Evolutionary conservation across 192 early-diverging fungal genomes (phyloP).

Genomic region (Linderina pennispora): DNA sequence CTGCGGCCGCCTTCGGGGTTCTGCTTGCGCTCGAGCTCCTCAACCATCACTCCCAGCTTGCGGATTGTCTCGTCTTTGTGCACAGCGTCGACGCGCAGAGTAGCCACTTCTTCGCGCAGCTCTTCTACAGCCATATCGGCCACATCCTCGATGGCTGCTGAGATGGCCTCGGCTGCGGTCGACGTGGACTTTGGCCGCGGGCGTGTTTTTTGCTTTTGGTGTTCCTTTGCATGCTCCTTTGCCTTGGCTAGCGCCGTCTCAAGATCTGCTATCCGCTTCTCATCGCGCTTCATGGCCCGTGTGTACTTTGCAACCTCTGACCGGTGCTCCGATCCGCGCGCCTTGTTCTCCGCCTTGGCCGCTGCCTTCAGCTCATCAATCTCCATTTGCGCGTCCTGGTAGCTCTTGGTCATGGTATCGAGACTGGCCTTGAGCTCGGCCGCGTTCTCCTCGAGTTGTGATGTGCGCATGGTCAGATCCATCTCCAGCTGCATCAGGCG

Average conservation of each 20-base stretch:
- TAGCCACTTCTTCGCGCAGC: slow-evolving; percentile 29
- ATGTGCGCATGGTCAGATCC: slow-evolving; percentile 33
- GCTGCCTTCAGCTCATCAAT: slow-evolving; percentile 24
- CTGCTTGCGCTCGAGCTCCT: slow-evolving; percentile 43
- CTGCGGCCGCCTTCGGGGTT: slow-evolving; percentile 40
- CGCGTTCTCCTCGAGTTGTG: slow-evolving; percentile 41
- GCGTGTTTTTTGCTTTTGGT: slow-evolving; percentile 5
- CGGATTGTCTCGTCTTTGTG: slow-evolving; percentile 43
- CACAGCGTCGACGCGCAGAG: slow-evolving; percentile 31
- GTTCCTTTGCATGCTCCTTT: slow-evolving; percentile 15
- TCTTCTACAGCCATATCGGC: slow-evolving; percentile 30
- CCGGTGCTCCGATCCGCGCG: slow-evolving; percentile 13
- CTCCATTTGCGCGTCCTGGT: slow-evolving; percentile 7
- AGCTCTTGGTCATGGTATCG: slow-evolving; percentile 8
- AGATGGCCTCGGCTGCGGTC: slow-evolving; percentile 36
- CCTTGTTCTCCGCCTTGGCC: slow-evolving; percentile 21
- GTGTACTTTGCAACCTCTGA: slow-evolving; percentile 18
- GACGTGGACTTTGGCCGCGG: slow-evolving; percentile 27
- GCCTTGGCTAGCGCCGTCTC: slow-evolving; percentile 20
- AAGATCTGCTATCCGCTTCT: slow-evolving; percentile 25
- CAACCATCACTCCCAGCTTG: slow-evolving; percentile 18
- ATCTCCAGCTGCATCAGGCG: slow-evolving; percentile 43
- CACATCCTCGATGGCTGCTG: slow-evolving; percentile 32
- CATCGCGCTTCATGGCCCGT: slow-evolving; percentile 16
- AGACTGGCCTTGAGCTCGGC: slow-evolving; percentile 28